Evolutionary conservation across 257 asterid genomes (phyloP), one percentile per base, ranked within the genome.

Genomic region (Solanum tacnaense): DNA sequence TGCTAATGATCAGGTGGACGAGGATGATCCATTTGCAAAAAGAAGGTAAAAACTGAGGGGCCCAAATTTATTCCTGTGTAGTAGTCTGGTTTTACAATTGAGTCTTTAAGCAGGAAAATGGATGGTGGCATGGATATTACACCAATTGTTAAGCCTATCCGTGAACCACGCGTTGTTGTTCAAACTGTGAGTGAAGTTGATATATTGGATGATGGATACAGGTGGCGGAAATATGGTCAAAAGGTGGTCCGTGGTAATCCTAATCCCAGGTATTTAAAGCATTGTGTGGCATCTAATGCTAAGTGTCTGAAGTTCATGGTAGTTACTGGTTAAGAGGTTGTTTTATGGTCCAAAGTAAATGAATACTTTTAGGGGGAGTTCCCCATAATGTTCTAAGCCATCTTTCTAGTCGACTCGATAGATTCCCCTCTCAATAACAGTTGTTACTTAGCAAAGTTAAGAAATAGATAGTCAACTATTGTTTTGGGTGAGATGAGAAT

Each of bases 151-250:
- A 95, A 94, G 94, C 98, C 98, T 86, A 95, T 95, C 70, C 97
- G 98, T 18, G 98, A 97, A 87, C 98, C 99, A 52, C 94, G 98
- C 38, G 98, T 97, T 35, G 98, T 97, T 84, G 99, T 97, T 88
- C 99, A 97, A 91, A 97, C 99, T 78, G 91, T 96, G 89, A 97
- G 98, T 82, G 99, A 97, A 95, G 98, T 97, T 88, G 98, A 97
- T 93, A 93, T 96, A 91, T 89, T 96, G 90, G 99, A 97, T 88
- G 99, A 96, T 90, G 99, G 98, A 41, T 97, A 97, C 89, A 92
- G 98, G 81, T 97, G 99, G 99, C 98, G 99, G 83, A 97, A 97
- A 91, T 97, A 97, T 49, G 99, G 99, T 79, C 99, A 97, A 92
- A 97, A 97, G 89, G 98, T 97, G 58, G 99, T 97, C 90, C 93